phyloP scores from a whole-genome alignment of 2,329 filamentous ascomycete genomes.

The Sporothrix pseudoabietina region DNA sequence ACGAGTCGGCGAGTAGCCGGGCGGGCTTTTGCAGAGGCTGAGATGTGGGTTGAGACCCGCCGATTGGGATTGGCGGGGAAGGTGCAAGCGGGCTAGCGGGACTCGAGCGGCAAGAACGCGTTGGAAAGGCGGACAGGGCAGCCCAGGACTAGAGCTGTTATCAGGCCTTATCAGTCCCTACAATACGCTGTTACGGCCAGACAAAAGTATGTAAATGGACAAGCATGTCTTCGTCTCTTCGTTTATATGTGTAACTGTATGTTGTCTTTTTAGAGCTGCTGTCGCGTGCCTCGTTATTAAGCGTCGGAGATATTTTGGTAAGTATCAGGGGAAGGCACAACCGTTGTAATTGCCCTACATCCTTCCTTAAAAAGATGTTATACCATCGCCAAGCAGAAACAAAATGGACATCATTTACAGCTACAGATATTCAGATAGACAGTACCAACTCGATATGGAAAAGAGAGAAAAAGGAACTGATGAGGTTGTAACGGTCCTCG shows the following conservation, averaged over 20 bases:
- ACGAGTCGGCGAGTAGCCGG: neutral
- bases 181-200: too few relatives aligned
- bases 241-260: neutral
- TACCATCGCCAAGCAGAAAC: neutral
- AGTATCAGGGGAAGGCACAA: neutral
- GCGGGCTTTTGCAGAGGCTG: conserved; percentile 6
- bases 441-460: neutral
- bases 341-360: neutral
- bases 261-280: too few relatives aligned
- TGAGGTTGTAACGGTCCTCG: neutral
- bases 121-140: neutral
- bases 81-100: conserved; percentile 7
- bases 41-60: conserved; percentile 6
- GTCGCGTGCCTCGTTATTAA: neutral
- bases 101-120: neutral
- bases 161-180: conserved; percentile 6
- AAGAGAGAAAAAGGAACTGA: neutral
- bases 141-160: neutral
- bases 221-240: neutral
- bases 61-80: conserved; percentile 31
- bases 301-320: neutral
- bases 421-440: neutral
- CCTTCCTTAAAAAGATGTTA: neutral
- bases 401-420: too few relatives aligned
- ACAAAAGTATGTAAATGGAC: neutral